phyloP scores from a whole-genome alignment of 1,284 basidiomycete genomes.

The Apiotrichum mycotoxinovorans region DNA sequence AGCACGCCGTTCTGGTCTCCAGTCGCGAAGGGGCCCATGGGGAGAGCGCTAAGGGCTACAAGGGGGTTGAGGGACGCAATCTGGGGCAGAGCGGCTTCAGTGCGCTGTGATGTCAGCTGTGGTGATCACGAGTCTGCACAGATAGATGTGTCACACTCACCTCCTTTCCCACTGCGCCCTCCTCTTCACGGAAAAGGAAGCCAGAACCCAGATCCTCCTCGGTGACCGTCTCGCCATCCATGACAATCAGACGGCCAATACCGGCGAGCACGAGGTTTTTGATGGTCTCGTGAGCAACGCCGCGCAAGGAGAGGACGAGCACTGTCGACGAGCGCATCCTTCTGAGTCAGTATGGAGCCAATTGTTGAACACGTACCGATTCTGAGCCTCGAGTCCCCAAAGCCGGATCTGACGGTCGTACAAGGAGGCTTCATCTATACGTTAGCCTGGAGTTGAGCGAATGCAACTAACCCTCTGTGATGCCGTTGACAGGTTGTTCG shows the following conservation, averaged over 20 bases:
- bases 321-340: slow-evolving; percentile 95
- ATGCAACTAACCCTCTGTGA: slow-evolving; percentile 38
- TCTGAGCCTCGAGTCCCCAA: slow-evolving; percentile 97
- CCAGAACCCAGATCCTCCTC: slow-evolving; percentile 81
- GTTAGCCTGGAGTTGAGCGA: slow-evolving; percentile 4
- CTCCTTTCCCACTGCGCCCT: slow-evolving; percentile 71
- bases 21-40: slow-evolving; percentile 54
- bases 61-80: slow-evolving; percentile 89
- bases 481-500: slow-evolving; percentile 15
- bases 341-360: slow-evolving; percentile 1
- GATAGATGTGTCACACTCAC: slow-evolving; percentile 51
- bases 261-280: slow-evolving; percentile 75
- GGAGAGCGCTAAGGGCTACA: slow-evolving; percentile 69
- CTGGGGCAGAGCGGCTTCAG: slow-evolving; percentile 73
- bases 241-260: slow-evolving; percentile 57
- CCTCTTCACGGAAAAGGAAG: slow-evolving; percentile 90
- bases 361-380: slow-evolving; percentile 59
- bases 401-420: slow-evolving; percentile 97
- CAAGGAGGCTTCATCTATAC: slow-evolving; percentile 71
- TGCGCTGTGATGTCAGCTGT: slow-evolving; percentile 58
- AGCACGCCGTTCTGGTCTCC: slow-evolving; percentile 55
- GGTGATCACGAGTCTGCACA: accelerated
- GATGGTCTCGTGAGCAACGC: slow-evolving; percentile 89
- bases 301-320: slow-evolving; percentile 73
- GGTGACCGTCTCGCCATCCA: slow-evolving; percentile 53